Evolutionary conservation across 345 rosid species (phyloP), one percentile per base, ranked within the genome.

Genomic region (Lepidium africanum): DNA sequence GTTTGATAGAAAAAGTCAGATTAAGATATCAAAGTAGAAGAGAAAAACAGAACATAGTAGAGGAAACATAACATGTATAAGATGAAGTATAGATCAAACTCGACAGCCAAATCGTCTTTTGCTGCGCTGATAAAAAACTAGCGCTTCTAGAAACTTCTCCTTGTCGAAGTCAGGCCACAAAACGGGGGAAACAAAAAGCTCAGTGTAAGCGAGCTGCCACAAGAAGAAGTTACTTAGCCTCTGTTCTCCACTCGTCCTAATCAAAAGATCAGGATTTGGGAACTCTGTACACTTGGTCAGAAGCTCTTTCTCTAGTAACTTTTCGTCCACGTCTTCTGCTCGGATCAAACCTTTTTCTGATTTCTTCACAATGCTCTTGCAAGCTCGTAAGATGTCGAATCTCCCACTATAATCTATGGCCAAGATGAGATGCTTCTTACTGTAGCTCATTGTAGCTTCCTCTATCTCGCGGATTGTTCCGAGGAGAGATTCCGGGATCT

Each of bases 91-190:
- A n/a, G n/a, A 46, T 72, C 59, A 72, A 64, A 25, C 50, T 12
- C 30, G 36, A 13, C 17, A 48, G n/a, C 93, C 96, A 32, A 71
- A 90, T 35, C 91, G 83, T 63, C 96, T 78, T 73, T 83, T 80
- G 68, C 90, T 79, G 14, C 79, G 71, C 67, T 90, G 93, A 49
- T 70, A 84, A 1, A 90, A 83, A 64, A 17, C 39, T 8, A 88
- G 56, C 21, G 92, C 87, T 19, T 81, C 88, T 0, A 76, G 27
- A 40, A 91, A 76, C 56, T 77, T 86, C 0, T 40, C 73, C 37
- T 82, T 62, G 12, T 83, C 77, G 21, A 91, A 91, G 76, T 88
- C 92, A 27, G 97, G 97, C 92, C 97, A 88, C 3, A 84, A 73
- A 0, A 82, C 55, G 10, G 76, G 80, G 0, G 62, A 77, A 14